Evolutionary conservation across 2,329 filamentous ascomycete genomes (phyloP).

Genomic region (Helminthosporium solani): DNA sequence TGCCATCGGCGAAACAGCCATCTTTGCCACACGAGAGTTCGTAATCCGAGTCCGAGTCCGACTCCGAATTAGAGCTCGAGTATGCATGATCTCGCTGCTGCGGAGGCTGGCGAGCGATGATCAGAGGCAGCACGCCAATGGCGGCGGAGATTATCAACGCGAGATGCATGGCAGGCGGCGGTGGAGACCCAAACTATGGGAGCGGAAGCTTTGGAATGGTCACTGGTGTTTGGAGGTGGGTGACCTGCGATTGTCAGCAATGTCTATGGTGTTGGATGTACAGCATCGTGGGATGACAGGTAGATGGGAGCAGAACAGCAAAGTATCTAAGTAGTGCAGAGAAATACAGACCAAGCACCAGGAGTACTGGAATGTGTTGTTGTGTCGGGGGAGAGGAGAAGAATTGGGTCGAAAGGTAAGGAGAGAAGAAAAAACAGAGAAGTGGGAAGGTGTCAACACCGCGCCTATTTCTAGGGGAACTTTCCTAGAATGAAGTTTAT

Average conservation of each 20-base stretch:
- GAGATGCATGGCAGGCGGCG: constrained; percentile 1
- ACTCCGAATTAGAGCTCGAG: neutral
- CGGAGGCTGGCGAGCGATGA: neutral
- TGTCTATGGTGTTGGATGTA: neutral
- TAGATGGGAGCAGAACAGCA: neutral
- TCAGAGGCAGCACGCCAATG: neutral
- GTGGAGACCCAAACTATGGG: neutral
- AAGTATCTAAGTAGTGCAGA: no score
- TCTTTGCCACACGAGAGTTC: no score
- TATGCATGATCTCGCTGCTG: neutral
- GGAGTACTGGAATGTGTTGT: neutral
- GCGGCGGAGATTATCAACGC: neutral
- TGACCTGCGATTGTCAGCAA: neutral
- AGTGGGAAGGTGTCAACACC: neutral
- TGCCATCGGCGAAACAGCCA: no score
- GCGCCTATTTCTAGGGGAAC: neutral
- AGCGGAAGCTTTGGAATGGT: neutral
- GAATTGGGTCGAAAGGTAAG: neutral
- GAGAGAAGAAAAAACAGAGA: constrained; percentile 2
- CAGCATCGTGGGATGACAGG: neutral
- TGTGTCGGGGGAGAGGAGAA: neutral
- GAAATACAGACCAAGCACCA: neutral
- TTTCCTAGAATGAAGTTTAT: neutral
- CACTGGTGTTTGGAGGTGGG: neutral
- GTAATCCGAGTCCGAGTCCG: no score